Evolutionary conservation across 192 early-diverging fungal genomes (phyloP), one percentile per base, ranked within the genome.

Genomic region (Linnemannia elongata): DNA sequence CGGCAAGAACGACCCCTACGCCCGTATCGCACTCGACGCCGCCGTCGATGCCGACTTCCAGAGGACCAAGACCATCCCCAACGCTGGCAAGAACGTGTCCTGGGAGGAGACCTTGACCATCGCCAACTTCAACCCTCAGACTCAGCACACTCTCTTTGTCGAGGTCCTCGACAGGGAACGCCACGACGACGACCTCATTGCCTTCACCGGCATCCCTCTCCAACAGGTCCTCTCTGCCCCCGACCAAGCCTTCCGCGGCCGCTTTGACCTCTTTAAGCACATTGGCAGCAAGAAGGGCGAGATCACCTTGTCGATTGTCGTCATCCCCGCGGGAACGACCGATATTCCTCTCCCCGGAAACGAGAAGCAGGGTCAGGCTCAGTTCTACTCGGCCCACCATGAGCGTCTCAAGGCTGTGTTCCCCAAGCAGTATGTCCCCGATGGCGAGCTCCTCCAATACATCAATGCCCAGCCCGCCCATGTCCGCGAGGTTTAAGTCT

Each of bases 1-100:
- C 33, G 88, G 88, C 78, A 91, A 88, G 83, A 87, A 91, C 76
- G 88, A 91, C 77, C 88, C 90, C 45, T 91, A 83, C 52, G 70
- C 76, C 55, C 87, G 85, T 24, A 74, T 88, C 54, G 76, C 88
- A 24, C 74, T 91, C 39, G 76, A 89, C 74, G 74, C 55, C 55
- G 22, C 49, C n/a, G 73, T 88, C 44, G 77, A 78, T n/a, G 70
- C 87, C 39, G 27, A 30, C 33, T 91, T 82, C 85, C 81, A 88
- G 69, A 89, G 85, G 77, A 89, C 88, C 41, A 77, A 82, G 22
- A 76, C 80, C 55, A 82, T 87, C 69, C 88, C 88, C 77, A 87
- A 89, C 63, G 88, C 84, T 47, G 90, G 90, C 70, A 80, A 86
- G 33, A 71, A 86, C 33, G 79, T 85, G 36, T 79, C 77, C 57